These are phyloP conservation scores for Gentiana macrophylla DNA, from an alignment of 257 asterid genomes.

Conservation along the genomic window DNA sequence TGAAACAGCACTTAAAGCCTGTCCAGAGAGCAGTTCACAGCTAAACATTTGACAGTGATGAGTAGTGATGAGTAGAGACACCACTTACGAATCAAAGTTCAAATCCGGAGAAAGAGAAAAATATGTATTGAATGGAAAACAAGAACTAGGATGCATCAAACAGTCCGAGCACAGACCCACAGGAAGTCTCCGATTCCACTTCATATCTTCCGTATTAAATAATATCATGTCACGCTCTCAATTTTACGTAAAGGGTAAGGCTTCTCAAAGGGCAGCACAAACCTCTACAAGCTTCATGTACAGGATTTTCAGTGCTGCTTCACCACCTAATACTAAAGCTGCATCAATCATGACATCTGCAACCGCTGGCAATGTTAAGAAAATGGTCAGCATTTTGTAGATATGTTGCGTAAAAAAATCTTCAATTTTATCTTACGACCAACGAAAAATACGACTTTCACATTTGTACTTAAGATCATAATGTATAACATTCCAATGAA, in stretches of 20 bases:
- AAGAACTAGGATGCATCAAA: background rate
- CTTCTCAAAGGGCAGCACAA: constrained; percentile 13
- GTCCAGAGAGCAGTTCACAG: constrained; percentile 11
- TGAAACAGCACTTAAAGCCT: constrained; percentile 55
- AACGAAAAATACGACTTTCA: background rate
- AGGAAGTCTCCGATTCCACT: background rate
- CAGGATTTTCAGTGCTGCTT: constrained; percentile 71
- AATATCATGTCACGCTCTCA: background rate
- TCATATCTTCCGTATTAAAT: background rate
- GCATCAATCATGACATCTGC: constrained; percentile 96
- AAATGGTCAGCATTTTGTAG: constrained; percentile 16
- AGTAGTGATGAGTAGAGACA: background rate
- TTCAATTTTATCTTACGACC: background rate
- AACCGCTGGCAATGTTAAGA: constrained; percentile 64
- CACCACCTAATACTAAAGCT: constrained; percentile 91
- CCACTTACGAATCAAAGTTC: background rate
- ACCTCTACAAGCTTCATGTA: constrained; percentile 92
- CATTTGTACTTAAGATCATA: background rate
- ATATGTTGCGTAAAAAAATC: background rate
- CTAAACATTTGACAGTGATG: background rate
- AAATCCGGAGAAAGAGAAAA: background rate
- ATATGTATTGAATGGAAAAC: background rate
- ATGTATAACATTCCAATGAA: background rate
- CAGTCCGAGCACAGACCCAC: background rate
- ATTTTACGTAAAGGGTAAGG: constrained; percentile 10